Evolutionary conservation across 306 rosid genomes (phyloP).

Genomic region (Neltuma alba): DNA sequence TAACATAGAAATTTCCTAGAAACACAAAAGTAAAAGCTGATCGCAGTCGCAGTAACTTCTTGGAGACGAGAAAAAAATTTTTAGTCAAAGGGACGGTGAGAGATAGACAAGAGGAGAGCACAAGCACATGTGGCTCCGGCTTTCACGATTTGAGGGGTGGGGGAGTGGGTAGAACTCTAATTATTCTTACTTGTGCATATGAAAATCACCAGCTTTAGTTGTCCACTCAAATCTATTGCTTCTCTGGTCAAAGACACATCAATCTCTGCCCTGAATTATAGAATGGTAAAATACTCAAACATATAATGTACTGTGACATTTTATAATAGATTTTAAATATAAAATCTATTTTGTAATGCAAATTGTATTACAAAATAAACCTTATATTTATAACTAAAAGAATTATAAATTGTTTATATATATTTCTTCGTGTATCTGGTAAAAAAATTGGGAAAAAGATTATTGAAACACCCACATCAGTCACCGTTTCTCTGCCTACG

Average conservation of each 20-base stretch:
- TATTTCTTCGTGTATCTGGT: neutral
- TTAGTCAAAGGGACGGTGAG: slow-evolving; percentile 34
- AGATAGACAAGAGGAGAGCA: slow-evolving; percentile 40
- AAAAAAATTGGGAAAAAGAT: neutral
- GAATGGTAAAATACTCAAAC: neutral
- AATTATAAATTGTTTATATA: neutral
- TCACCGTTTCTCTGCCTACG: slow-evolving; percentile 30
- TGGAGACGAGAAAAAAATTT: slow-evolving; percentile 27
- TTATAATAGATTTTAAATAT: too few species aligned
- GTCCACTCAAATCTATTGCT: slow-evolving; percentile 42
- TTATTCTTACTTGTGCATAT: slow-evolving; percentile 55
- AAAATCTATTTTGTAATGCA: too few species aligned
- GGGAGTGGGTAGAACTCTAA: slow-evolving; percentile 64
- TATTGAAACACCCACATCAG: slow-evolving; percentile 28
- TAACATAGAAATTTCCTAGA: slow-evolving; percentile 21
- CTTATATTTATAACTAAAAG: too few species aligned
- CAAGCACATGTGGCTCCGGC: slow-evolving; percentile 55
- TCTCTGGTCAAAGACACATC: slow-evolving; percentile 34
- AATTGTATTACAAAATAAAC: too few species aligned
- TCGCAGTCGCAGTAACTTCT: slow-evolving; percentile 17
- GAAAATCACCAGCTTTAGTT: slow-evolving; percentile 46
- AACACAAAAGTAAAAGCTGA: slow-evolving; percentile 37
- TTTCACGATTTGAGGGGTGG: slow-evolving; percentile 46
- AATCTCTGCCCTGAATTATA: slow-evolving; percentile 22
- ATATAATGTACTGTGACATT: neutral